Conservation (phyloP, 2,329 filamentous ascomycete genomes). For the Ophiobolus disseminans region DNA sequence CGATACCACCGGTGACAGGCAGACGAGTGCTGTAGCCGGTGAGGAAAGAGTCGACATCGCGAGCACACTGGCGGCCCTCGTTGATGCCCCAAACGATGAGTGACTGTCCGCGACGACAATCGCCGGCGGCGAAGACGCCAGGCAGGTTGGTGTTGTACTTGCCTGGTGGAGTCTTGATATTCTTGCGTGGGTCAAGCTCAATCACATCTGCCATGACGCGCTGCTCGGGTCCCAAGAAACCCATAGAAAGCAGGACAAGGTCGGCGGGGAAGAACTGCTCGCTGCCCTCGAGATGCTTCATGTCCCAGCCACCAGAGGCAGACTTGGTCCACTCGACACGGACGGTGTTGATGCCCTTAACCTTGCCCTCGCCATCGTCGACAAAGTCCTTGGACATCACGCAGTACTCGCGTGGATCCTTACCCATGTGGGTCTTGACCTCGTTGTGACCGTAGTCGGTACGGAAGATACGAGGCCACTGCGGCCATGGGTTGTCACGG, state of each 20-base stretch:
- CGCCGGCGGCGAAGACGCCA: constrained; percentile 91
- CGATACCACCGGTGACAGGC: constrained; percentile 90
- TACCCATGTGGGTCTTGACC: constrained; percentile 94
- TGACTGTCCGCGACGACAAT: constrained; percentile 93
- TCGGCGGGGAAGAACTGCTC: constrained; percentile 97
- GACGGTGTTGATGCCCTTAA: constrained; percentile 95
- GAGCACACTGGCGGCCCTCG: constrained; percentile 89
- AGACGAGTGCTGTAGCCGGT: constrained; percentile 76
- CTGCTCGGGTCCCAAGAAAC: constrained; percentile 92
- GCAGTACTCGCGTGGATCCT: constrained; percentile 95
- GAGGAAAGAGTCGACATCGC: constrained; percentile 89
- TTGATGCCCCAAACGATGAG: constrained; percentile 99
- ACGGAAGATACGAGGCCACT: constrained; percentile 97
- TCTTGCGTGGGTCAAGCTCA: constrained; percentile 91
- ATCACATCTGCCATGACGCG: constrained; percentile 85
- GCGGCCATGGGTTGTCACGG: constrained; percentile 95
- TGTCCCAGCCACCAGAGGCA: constrained; percentile 90
- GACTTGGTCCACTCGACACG: constrained; percentile 97
- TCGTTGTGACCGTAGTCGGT: constrained; percentile 98
- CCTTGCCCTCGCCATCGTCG: constrained; percentile 82
- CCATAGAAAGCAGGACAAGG: constrained; percentile 93
- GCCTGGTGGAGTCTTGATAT: constrained; percentile 89
- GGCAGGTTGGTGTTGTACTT: constrained; percentile 88
- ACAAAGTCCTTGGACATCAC: constrained; percentile 98
- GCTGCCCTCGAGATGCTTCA: constrained; percentile 94